phyloP scores from a whole-genome alignment of 306 rosid genomes.

The Cicer arietinum region DNA sequence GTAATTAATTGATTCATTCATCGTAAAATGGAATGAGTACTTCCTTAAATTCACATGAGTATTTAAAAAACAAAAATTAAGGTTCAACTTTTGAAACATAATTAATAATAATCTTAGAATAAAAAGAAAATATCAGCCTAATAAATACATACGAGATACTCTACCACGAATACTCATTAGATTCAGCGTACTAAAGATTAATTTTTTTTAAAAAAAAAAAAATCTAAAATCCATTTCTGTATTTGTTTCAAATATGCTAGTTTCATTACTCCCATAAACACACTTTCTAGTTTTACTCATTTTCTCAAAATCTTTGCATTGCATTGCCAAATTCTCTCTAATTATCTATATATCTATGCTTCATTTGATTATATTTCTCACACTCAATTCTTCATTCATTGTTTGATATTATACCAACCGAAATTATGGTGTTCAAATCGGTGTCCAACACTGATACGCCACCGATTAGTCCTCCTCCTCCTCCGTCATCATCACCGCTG shows the following conservation, averaged over 20 bases:
- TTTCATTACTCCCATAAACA: neutral
- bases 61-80: too few relatives aligned
- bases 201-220: neutral
- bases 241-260: neutral
- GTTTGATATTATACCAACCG: too few relatives aligned
- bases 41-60: too few relatives aligned
- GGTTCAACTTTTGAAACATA: too few relatives aligned
- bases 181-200: neutral
- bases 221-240: neutral
- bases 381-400: neutral
- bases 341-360: neutral
- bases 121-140: neutral
- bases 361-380: neutral
- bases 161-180: neutral
- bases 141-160: neutral
- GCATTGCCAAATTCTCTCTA: neutral
- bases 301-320: neutral
- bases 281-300: neutral
- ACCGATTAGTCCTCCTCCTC: neutral
- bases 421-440: neutral
- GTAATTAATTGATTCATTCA: too few relatives aligned
- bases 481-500: too few relatives aligned
- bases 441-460: neutral
- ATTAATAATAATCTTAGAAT: neutral
- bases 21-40: too few relatives aligned